phyloP scores from a whole-genome alignment of 1,284 basidiomycete species.

The Mycena sp. region DNA sequence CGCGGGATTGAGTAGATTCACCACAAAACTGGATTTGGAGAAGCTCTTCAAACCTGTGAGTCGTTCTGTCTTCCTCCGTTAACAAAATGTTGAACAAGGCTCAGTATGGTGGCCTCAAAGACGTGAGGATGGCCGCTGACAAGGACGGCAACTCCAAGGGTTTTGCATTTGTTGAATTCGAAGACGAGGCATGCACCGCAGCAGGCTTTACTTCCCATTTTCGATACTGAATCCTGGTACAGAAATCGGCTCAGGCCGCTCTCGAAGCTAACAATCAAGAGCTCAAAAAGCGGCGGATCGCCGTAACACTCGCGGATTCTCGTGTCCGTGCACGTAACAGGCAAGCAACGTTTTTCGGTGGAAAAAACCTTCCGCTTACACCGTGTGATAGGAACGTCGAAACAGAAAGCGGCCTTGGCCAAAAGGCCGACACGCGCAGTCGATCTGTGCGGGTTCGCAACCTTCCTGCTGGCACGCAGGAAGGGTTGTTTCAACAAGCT shows the following conservation, averaged over 20 bases:
- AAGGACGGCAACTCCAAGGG: constrained; percentile 81
- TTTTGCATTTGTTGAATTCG: constrained; percentile 94
- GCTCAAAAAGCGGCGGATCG: constrained; percentile 85
- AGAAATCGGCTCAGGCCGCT: constrained; percentile 79
- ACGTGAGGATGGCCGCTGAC: constrained; percentile 82
- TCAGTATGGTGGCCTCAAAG: constrained; percentile 85
- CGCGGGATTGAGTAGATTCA: constrained; percentile 82
- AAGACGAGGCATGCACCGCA: constrained; percentile 67
- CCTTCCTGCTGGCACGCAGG: constrained; percentile 77
- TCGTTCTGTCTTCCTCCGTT: not conserved
- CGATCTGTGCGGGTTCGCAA: constrained; percentile 79
- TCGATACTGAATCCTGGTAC: constrained; percentile 19
- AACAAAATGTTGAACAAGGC: constrained; percentile 17
- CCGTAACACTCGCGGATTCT: constrained; percentile 83
- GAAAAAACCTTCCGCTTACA: not conserved
- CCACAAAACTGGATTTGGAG: constrained; percentile 77
- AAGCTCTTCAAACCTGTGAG: constrained; percentile 80
- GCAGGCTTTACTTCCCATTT: not conserved
- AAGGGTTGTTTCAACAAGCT: constrained; percentile 88
- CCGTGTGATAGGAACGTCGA: constrained; percentile 47
- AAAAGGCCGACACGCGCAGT: constrained; percentile 69
- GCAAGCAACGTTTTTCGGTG: not conserved
- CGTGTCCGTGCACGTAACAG: constrained; percentile 63
- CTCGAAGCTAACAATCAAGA: constrained; percentile 86
- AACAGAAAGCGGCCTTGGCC: constrained; percentile 65